Evolutionary conservation across 306 rosid species (phyloP), one percentile per base, ranked within the genome.

Genomic region (Pyrus betulifolia): DNA sequence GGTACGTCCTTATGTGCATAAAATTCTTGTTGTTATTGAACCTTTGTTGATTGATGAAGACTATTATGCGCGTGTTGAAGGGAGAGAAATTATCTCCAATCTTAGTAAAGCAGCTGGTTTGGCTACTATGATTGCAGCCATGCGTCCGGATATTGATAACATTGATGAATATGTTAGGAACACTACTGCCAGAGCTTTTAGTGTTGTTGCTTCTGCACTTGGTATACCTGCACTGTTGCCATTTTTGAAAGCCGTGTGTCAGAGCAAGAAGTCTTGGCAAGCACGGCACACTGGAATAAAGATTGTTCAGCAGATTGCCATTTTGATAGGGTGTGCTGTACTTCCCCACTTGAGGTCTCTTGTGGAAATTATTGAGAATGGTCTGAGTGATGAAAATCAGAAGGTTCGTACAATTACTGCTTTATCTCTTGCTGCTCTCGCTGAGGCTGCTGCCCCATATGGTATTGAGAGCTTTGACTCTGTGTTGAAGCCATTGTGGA

Each of bases 61-160:
- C 67, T 94, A 94, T 73, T 94, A 94, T 85, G 98, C 98, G 1
- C 96, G 98, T 74, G 98, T 94, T 52, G 97, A 90, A 71, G 97
- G 98, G 49, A 89, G 98, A 77, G 98, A 94, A 80, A 94, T 94
- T 27, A 94, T 94, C 17, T 94, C 98, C 31, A 94, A 94, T 82
- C 94, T 94, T 31, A 94, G 98, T 85, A 94, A 94, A 85, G 98
- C 98, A 21, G 98, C 98, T 80, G 98, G 98, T 38, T 79, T 94
- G 87, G 98, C 98, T 72, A 93, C 98, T 44, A 93, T 93, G 98
- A 93, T 93, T 79, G 98, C 98, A 46, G 97, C 98, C 19, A 93
- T 93, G 98, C 89, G 98, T 71, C 97, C 97, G 6, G 98, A 93
- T 82, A 93, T 93, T n/a, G 98, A 93, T 78, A 94, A 94, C 80